Percentiles rank a stretch among this genome's conserved stretches.
Evolutionary conservation across 2,329 filamentous ascomycete genomes (phyloP).

Genomic region (Aspergillus pseudoviridinutans): DNA sequence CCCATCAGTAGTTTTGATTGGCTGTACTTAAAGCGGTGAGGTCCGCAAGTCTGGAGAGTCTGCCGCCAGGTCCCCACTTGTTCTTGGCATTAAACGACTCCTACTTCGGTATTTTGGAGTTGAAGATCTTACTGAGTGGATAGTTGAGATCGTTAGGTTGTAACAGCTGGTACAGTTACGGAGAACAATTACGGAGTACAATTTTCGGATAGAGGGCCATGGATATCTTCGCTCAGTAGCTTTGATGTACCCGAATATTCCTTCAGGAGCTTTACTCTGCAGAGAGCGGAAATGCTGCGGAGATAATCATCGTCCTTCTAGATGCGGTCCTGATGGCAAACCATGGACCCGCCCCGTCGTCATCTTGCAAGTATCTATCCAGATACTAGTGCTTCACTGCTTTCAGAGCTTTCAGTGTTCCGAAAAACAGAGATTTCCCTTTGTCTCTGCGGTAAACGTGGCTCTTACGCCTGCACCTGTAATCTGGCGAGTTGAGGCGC

Average conservation of each 20-base stretch:
- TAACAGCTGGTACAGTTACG: too few relatives aligned
- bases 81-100: neutral
- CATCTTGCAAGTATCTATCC: neutral
- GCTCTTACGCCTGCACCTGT: neutral
- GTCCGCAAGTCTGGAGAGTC: neutral
- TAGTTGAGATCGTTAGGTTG: too few relatives aligned
- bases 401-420: too few relatives aligned
- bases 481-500: neutral
- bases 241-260: too few relatives aligned
- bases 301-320: neutral
- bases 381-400: too few relatives aligned
- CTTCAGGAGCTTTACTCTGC: neutral
- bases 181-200: neutral
- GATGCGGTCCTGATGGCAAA: neutral
- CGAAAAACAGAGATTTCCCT: neutral
- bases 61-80: neutral
- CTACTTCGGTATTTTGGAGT: too few relatives aligned
- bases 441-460: neutral
- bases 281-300: neutral
- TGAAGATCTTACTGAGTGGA: too few relatives aligned
- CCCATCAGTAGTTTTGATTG: neutral
- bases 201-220: too few relatives aligned
- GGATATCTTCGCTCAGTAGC: too few relatives aligned
- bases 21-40: neutral
- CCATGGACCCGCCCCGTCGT: neutral